Base-by-base conservation (phyloP, 805 yeast species). In the Candida verbasci region DNA sequence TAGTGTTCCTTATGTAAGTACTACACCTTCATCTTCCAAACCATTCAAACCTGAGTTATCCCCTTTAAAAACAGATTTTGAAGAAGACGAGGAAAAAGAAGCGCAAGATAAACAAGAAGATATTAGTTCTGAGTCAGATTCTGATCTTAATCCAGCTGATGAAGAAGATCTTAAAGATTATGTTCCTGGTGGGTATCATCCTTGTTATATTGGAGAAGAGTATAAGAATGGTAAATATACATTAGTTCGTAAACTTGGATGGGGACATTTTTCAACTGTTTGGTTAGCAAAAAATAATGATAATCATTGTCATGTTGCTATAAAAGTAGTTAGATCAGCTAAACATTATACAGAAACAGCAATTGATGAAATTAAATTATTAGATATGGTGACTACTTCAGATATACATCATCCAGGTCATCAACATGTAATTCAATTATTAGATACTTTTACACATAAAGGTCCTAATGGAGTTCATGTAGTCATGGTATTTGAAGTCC, bases 241-340 rank as follows among this genome's bases (percentile, higher is more conserved):
- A 1, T 61, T 93, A 33, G 89, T 86, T 21, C 76, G 97, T 42
- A 93, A 93, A 55, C 68, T 93, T 3, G 99, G 99, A 0, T 93
- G 99, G 99, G 99, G 99, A 24, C 97, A 93, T 61, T 93, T 93
- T 55, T 82, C 95, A 18, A 93, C 96, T 1, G 97, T 86, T 16
- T 89, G 96, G 97, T 67, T 86, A 20, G 97, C 96, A 4, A 72
- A 64, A 42, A 76, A 76, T 34, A 62, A 68, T 36, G 70, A 66
- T 43, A 65, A 69, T 38, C 70, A 74, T 41, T 64, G 74, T 32
- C 96, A 85, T 54, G 97, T 93, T 16, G 98, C 98, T 1, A 74
- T 93, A 73, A 93, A 93, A 58, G 82, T 93, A 48, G 97, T 93
- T 17, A 74, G 96, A 44, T 82, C 94, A 49, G 96, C 96, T 11